Percentiles rank a stretch among this genome's conserved stretches.
Conservation (phyloP, 1,284 basidiomycete genomes). For the Meripilus lineatus region DNA sequence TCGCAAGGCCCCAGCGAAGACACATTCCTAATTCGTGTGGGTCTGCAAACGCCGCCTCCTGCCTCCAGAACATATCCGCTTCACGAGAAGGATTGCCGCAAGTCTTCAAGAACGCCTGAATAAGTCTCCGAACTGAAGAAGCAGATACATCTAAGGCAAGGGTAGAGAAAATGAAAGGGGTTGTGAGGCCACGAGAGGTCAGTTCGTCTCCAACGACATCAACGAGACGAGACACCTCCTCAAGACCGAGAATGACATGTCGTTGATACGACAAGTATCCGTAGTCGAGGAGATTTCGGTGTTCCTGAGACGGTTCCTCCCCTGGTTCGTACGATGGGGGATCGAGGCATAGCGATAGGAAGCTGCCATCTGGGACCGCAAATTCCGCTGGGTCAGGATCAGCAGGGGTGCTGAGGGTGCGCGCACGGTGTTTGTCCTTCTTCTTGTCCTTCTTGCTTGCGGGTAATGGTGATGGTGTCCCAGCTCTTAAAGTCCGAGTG, state of each 20-base stretch:
- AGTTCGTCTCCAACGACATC: constrained; percentile 70
- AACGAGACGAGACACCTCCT: constrained; percentile 69
- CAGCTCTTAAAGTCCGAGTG: constrained; percentile 18
- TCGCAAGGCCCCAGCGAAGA: constrained; percentile 78
- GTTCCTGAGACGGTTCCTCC: constrained; percentile 23
- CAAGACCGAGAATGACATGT: constrained; percentile 71
- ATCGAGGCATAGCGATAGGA: constrained; percentile 56
- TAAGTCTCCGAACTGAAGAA: constrained; percentile 65
- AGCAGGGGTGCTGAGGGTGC: constrained; percentile 33
- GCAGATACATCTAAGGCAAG: constrained; percentile 80
- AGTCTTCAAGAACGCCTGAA: constrained; percentile 68
- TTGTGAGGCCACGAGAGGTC: constrained; percentile 70
- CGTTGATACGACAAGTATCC: constrained; percentile 69
- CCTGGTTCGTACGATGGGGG: constrained; percentile 32
- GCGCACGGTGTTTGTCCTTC: constrained; percentile 37
- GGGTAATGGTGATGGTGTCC: constrained; percentile 20
- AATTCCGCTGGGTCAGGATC: constrained; percentile 32
- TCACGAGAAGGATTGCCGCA: constrained; percentile 42
- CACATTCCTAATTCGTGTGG: constrained; percentile 86
- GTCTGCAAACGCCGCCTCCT: constrained; percentile 77
- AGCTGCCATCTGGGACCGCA: constrained; percentile 56
- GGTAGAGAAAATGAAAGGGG: constrained; percentile 85
- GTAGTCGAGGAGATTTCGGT: constrained; percentile 44
- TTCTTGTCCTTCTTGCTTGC: constrained; percentile 48
- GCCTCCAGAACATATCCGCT: constrained; percentile 58